Evolutionary conservation across 179 eudicot species (phyloP).

Genomic region (Heliamphora pulchella): DNA sequence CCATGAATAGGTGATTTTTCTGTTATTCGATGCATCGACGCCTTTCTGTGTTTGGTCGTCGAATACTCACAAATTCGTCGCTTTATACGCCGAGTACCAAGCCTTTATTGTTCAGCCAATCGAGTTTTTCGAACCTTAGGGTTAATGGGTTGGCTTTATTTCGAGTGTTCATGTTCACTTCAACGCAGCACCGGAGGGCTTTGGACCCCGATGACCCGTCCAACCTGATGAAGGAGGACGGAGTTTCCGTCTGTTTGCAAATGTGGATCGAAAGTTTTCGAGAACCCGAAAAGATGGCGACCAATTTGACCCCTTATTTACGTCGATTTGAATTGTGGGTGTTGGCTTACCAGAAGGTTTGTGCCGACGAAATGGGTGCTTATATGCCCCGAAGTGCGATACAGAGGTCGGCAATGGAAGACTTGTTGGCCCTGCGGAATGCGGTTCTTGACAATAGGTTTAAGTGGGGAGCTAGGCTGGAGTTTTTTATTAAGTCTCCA

Average conservation of each 20-base stretch:
- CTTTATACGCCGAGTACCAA: slow-evolving; percentile 16
- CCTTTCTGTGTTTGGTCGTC: slow-evolving; percentile 27
- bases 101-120: slow-evolving; percentile 19
- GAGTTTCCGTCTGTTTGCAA: slow-evolving; percentile 56
- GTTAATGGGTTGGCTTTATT: slow-evolving; percentile 33
- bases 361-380: slow-evolving; percentile 83
- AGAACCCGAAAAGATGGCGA: slow-evolving; percentile 54
- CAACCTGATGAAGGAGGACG: slow-evolving; percentile 80
- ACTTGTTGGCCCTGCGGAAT: slow-evolving; percentile 66
- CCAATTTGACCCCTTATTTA: slow-evolving; percentile 53
- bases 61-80: slow-evolving; percentile 26
- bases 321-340: slow-evolving; percentile 87
- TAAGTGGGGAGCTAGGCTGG: slow-evolving; percentile 88
- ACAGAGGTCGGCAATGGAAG: slow-evolving; percentile 61
- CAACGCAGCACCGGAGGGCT: slow-evolving; percentile 26
- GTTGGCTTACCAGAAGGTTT: slow-evolving; percentile 87
- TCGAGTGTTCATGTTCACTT: slow-evolving; percentile 33
- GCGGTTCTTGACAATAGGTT: slow-evolving; percentile 84
- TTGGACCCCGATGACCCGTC: slow-evolving; percentile 76
- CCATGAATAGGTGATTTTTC: slow-evolving; percentile 3
- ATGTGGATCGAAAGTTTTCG: slow-evolving; percentile 81
- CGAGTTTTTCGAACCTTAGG: slow-evolving; percentile 12
- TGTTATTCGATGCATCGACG: slow-evolving; percentile 35
- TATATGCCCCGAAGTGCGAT: slow-evolving; percentile 73
- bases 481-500: slow-evolving; percentile 69